phyloP scores from a whole-genome alignment of 805 yeast genomes.

The Komagataella kurtzmanii region DNA sequence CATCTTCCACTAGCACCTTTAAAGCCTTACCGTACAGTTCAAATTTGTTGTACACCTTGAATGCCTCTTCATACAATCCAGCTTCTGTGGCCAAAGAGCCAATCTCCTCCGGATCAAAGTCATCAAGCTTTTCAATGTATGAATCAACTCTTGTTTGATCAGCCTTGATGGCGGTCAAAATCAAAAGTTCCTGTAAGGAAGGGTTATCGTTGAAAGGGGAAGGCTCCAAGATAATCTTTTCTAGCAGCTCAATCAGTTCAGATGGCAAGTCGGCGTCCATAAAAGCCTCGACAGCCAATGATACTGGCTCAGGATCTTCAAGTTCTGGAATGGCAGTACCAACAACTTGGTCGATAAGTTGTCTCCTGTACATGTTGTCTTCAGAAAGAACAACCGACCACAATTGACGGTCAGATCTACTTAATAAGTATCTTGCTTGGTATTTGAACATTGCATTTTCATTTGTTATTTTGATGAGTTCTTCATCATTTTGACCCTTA shows the following conservation, averaged over 20 bases:
- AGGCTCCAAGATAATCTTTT: conserved; percentile 92
- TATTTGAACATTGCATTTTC: conserved; percentile 97
- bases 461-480: conserved; percentile 82
- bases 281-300: conserved; percentile 87
- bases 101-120: conserved; percentile 86
- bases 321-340: conserved; percentile 94
- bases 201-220: conserved; percentile 94
- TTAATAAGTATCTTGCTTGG: conserved; percentile 91
- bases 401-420: conserved; percentile 72
- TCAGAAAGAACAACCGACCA: conserved; percentile 71
- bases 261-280: conserved; percentile 90
- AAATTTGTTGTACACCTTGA: conserved; percentile 79
- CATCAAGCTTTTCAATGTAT: conserved; percentile 81
- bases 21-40: conserved; percentile 69
- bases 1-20: conserved; percentile 82
- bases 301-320: conserved; percentile 85
- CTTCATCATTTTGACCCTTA: conserved; percentile 86
- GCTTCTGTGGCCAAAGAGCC: conserved; percentile 86
- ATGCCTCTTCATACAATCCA: conserved; percentile 85
- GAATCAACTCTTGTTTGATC: conserved; percentile 75
- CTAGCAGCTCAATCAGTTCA: conserved; percentile 88
- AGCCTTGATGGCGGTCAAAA: conserved; percentile 91
- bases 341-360: conserved; percentile 84
- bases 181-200: conserved; percentile 83
- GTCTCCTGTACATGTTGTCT: conserved; percentile 81